Evolutionary conservation across 768 basidiomycete genomes (phyloP).

Genomic region (Rhizopogon vesiculosus): DNA sequence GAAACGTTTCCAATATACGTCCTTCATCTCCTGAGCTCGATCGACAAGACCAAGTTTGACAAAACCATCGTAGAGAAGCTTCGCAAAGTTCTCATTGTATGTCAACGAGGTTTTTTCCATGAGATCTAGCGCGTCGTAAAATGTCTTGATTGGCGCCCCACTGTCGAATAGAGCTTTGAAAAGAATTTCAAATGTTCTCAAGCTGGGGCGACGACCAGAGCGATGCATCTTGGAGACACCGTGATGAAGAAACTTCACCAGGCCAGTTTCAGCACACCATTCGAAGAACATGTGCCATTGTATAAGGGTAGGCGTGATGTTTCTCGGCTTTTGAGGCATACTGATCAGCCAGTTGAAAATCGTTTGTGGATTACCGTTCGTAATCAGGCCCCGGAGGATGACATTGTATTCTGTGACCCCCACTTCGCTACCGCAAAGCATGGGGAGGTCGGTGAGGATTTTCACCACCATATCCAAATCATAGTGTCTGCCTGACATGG

Average conservation of each 20-base stretch:
- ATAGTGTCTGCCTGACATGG: constrained; percentile 43
- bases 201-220: constrained; percentile 37
- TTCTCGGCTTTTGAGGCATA: constrained; percentile 48
- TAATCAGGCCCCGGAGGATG: constrained; percentile 45
- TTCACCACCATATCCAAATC: constrained; percentile 53
- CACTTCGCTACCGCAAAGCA: constrained; percentile 41
- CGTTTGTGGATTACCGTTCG: constrained; percentile 37
- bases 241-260: constrained; percentile 20
- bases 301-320: constrained; percentile 40
- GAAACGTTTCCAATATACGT: constrained; percentile 32
- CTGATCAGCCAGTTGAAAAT: constrained; percentile 46
- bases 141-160: constrained; percentile 25
- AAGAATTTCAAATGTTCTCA: constrained; percentile 44
- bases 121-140: constrained; percentile 39
- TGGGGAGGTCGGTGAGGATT: constrained; percentile 45
- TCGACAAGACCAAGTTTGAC: constrained; percentile 30
- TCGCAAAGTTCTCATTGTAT: constrained; percentile 38
- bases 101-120: constrained; percentile 41
- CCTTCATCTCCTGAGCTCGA: constrained; percentile 34
- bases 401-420: constrained; percentile 43
- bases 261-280: constrained; percentile 26
- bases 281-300: constrained; percentile 56
- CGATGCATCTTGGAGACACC: constrained; percentile 33
- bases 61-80: constrained; percentile 39
- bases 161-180: constrained; percentile 38